A percentile compares a stretch with the other conserved stretches of the same genome.
Conservation (phyloP, 805 yeast species). For the Kodamaea kaohsiungensis region DNA sequence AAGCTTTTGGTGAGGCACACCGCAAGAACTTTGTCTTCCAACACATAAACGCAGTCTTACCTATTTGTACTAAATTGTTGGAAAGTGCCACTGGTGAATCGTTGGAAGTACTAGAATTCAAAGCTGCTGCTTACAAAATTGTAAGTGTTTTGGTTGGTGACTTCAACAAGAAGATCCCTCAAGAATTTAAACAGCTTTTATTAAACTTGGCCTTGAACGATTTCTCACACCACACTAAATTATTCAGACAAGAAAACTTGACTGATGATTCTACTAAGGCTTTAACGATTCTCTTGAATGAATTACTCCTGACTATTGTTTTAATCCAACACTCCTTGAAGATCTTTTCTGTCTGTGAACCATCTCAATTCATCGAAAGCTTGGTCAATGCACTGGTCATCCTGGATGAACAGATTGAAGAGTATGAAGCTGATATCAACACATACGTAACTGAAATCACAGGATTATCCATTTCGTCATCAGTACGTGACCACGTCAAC, state of each 20-base stretch:
- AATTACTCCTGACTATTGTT: constrained; percentile 33
- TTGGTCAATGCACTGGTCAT: constrained; percentile 38
- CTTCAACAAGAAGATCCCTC: constrained; percentile 27
- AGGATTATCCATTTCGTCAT: constrained; percentile 54
- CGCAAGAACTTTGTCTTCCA: constrained; percentile 36
- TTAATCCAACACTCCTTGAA: constrained; percentile 28
- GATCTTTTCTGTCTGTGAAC: constrained; percentile 17
- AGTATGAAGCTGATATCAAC: constrained; percentile 65
- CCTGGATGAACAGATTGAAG: constrained; percentile 43
- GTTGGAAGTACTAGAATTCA: constrained; percentile 21
- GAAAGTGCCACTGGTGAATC: background rate
- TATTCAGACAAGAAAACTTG: constrained; percentile 4
- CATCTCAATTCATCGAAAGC: background rate
- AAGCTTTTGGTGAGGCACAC: constrained; percentile 37
- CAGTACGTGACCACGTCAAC: constrained; percentile 61
- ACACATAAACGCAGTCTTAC: constrained; percentile 20
- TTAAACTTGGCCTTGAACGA: constrained; percentile 23
- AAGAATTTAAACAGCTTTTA: constrained; percentile 16
- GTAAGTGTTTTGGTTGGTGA: constrained; percentile 25
- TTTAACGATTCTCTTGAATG: constrained; percentile 27
- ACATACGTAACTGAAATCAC: constrained; percentile 70
- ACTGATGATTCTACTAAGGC: constrained; percentile 19
- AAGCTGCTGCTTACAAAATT: constrained; percentile 30
- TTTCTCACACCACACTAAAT: constrained; percentile 14
- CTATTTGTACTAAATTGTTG: constrained; percentile 20